Conservation (phyloP, 352 stramenopile genomes). For the Pythium plurisporium region DNA sequence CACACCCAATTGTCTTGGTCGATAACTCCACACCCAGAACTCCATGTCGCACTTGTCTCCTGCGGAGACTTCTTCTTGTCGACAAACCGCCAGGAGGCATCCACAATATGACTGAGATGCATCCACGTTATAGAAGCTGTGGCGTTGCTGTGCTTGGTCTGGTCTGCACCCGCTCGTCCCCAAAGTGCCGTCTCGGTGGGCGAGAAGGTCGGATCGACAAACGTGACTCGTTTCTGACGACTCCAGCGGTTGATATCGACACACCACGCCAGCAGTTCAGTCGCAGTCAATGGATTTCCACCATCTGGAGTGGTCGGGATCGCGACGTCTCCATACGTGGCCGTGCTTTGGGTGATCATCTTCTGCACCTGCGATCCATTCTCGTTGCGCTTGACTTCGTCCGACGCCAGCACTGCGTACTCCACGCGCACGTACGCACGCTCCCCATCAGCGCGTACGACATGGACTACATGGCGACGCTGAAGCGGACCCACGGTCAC, state of each 20-base stretch:
- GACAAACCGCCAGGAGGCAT: constrained; percentile 15
- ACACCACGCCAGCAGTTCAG: constrained; percentile 3
- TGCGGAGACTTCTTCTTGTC: not conserved
- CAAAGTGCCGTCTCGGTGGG: not conserved
- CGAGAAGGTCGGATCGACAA: constrained; percentile 41
- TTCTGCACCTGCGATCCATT: not conserved
- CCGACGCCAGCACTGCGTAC: constrained; percentile 18
- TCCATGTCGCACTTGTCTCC: not conserved
- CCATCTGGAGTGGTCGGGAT: not conserved
- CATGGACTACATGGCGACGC: constrained; percentile 26
- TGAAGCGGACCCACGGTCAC: constrained; percentile 35
- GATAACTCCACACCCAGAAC: not conserved
- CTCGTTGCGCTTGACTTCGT: not conserved
- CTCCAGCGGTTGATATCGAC: constrained; percentile 40
- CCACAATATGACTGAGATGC: constrained; percentile 9
- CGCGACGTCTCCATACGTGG: not conserved
- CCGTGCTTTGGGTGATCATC: not conserved
- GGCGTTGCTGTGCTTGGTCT: not conserved
- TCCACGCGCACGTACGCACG: constrained; percentile 46
- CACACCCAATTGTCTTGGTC: constrained; percentile 18
- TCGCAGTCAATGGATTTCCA: not conserved
- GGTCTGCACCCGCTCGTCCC: not conserved
- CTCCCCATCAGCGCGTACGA: constrained; percentile 21
- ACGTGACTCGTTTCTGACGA: constrained; percentile 19
- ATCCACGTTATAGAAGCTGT: constrained; percentile 15